Base-by-base conservation (phyloP, 306 rosid species). In the Dryas octopetala region DNA sequence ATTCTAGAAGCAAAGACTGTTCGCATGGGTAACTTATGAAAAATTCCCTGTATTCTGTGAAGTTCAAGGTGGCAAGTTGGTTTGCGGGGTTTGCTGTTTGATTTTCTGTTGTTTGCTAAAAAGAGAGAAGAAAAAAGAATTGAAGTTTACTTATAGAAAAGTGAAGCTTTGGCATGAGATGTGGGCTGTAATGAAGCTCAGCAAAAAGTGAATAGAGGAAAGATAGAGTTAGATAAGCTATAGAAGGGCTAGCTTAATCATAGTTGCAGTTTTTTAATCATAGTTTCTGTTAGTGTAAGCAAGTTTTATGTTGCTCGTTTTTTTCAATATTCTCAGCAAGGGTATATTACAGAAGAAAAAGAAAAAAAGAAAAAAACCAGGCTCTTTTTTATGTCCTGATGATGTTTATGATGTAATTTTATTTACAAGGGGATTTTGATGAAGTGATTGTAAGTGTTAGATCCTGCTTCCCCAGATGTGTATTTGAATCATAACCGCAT, bases 361-460 rank as follows among this genome's bases (percentile, higher is more conserved):
- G 26, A 7, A 41, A 62, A 70, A 32, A 32, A 32, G 3, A 2
- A 62, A 40, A 23, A 62, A 70, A 78, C 85, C 89, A 80, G 90
- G 94, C 89, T 81, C 60, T 78, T 53, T 85, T 85, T 84, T 84
- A 71, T 75, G 93, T 81, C 91, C 89, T 84, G 96, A 66, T 84
- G 69, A 76, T 74, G 60, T 54, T 32, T 76, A 65, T 81, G 70
- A 55, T 79, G 83, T 79, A 80, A 45, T 59, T 46, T 28, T 74
- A 73, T 53, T 62, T 73, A 43, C 62, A 50, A 51, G 71, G 82
- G 82, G 78, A 73, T 78, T 81, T 85, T 75, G 78, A 53, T 60
- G 60, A 80, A 76, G 66, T 40, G 44, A 23, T 7, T 68, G 51
- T 51, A 74, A 58, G 73, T 76, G 72, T 80, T 58, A 38, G 44